phyloP scores from a whole-genome alignment of 2,329 filamentous ascomycete species.

The Leptodontidium sp. region DNA sequence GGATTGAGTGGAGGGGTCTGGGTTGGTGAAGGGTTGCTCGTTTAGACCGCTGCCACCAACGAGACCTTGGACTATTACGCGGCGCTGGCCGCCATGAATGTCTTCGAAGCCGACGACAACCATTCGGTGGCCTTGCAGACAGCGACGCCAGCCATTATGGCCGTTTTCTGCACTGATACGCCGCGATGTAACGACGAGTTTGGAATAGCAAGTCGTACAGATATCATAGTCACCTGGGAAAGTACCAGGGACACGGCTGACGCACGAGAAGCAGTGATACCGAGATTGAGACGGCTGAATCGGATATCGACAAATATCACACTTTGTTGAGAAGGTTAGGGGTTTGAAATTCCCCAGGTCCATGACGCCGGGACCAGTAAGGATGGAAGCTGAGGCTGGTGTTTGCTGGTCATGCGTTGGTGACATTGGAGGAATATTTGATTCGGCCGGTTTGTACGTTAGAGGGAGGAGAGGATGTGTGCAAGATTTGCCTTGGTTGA shows the following conservation, averaged over 20 bases:
- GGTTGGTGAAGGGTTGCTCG: conserved; percentile 56
- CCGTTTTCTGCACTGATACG: conserved; percentile 80
- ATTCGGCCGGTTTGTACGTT: conserved; percentile 60
- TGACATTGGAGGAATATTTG: conserved; percentile 49
- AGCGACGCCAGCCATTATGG: conserved; percentile 82
- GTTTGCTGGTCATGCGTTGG: conserved; percentile 54
- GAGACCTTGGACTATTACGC: conserved; percentile 73
- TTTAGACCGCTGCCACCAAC: conserved; percentile 80
- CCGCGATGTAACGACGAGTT: conserved; percentile 63
- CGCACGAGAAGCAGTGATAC: conserved; percentile 83
- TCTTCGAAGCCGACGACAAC: conserved; percentile 79
- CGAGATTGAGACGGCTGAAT: conserved; percentile 75
- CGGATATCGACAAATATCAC: conserved; percentile 77
- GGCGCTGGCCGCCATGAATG: conserved; percentile 69
- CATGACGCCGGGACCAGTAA: conserved; percentile 55
- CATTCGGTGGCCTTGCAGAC: conserved; percentile 84
- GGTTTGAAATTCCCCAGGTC: conserved; percentile 66
- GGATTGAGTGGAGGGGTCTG: conserved; percentile 43
- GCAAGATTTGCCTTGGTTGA: conserved; percentile 83
- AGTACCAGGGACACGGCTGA: conserved; percentile 58
- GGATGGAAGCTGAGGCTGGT: conserved; percentile 55
- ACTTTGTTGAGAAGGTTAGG: conserved; percentile 76
- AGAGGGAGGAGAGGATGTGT: conserved; percentile 83
- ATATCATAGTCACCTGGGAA: conserved; percentile 83
- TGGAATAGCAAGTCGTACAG: conserved; percentile 79